These are phyloP conservation scores for Lentithecium fluviatile DNA, from an alignment of 495 filamentous ascomycete genomes.

Conservation along the genomic window DNA sequence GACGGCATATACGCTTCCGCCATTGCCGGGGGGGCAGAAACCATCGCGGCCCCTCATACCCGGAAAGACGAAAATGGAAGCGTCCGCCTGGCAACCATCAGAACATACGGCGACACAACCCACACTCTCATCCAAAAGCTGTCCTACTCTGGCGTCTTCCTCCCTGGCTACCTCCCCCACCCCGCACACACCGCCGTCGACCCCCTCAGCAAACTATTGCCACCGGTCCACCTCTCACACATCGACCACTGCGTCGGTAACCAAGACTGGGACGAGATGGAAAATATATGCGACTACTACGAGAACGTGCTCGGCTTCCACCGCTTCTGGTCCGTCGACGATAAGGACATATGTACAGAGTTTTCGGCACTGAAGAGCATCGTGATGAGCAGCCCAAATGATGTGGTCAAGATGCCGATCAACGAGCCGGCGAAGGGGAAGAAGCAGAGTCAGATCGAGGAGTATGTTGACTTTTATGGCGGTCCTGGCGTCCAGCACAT, in stretches of 20 bases:
- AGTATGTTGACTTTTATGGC: slow-evolving; percentile 84
- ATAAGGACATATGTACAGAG: slow-evolving; percentile 81
- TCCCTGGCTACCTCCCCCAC: slow-evolving; percentile 70
- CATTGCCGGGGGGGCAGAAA: slow-evolving; percentile 64
- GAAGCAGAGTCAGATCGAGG: slow-evolving; percentile 86
- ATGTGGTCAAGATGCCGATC: slow-evolving; percentile 91
- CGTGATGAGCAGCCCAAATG: slow-evolving; percentile 83
- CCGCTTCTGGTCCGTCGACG: slow-evolving; percentile 92
- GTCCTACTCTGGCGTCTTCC: slow-evolving; percentile 67
- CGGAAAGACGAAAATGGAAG: slow-evolving; percentile 53
- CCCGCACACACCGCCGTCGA: slow-evolving; percentile 38
- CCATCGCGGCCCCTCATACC: slow-evolving; percentile 57
- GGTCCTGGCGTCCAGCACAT: slow-evolving; percentile 90
- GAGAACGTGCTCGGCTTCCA: slow-evolving; percentile 87
- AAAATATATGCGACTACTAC: slow-evolving; percentile 78
- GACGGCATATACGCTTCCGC: slow-evolving; percentile 70
- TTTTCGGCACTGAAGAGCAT: slow-evolving; percentile 80
- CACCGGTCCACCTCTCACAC: slow-evolving; percentile 61
- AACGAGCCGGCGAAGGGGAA: slow-evolving; percentile 90
- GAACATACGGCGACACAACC: slow-evolving; percentile 88
- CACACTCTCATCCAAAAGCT: slow-evolving; percentile 76
- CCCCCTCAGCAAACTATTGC: slow-evolving; percentile 52
- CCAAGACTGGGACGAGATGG: slow-evolving; percentile 88
- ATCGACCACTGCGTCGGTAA: slow-evolving; percentile 96
- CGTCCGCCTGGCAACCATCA: slow-evolving; percentile 70